phyloP scores from a whole-genome alignment of 345 rosid species.

The Excoecaria cochinchinensis region DNA sequence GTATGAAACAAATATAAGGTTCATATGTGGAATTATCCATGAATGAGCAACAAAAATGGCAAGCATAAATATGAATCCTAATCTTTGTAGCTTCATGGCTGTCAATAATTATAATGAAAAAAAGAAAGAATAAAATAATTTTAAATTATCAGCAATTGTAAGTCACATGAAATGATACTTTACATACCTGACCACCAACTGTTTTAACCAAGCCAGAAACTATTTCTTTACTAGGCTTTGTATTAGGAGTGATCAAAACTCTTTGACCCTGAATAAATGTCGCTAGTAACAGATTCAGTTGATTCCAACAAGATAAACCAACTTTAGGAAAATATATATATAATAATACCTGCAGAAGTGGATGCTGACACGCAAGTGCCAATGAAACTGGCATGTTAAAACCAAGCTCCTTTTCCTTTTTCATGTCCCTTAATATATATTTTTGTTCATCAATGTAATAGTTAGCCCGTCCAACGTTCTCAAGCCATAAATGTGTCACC shows the following conservation, averaged over 20 bases:
- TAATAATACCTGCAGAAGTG: slow-evolving; percentile 58
- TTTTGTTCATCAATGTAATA: slow-evolving; percentile 68
- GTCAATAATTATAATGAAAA: neutral
- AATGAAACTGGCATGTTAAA: slow-evolving; percentile 61
- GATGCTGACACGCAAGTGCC: slow-evolving; percentile 50
- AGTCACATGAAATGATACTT: neutral
- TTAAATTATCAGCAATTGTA: neutral
- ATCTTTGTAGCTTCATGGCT: neutral
- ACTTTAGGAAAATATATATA: neutral
- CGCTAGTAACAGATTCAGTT: neutral
- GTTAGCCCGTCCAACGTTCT: slow-evolving; percentile 57
- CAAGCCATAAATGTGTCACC: slow-evolving; percentile 77
- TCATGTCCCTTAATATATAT: slow-evolving; percentile 59
- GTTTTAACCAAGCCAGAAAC: slow-evolving; percentile 57
- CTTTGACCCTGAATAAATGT: slow-evolving; percentile 45
- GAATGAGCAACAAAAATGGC: neutral
- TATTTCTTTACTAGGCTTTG: slow-evolving; percentile 54
- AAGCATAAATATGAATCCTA: neutral
- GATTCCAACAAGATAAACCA: slow-evolving; percentile 9
- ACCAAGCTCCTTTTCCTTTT: slow-evolving; percentile 70
- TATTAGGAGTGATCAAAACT: slow-evolving; percentile 57
- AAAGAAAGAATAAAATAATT: neutral
- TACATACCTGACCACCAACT: slow-evolving; percentile 62
- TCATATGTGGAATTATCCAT: neutral
- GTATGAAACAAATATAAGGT: neutral